Evolutionary conservation across 2,329 filamentous ascomycete genomes (phyloP), one percentile per base, ranked within the genome.

Genomic region (Sclerotinia spermophila): DNA sequence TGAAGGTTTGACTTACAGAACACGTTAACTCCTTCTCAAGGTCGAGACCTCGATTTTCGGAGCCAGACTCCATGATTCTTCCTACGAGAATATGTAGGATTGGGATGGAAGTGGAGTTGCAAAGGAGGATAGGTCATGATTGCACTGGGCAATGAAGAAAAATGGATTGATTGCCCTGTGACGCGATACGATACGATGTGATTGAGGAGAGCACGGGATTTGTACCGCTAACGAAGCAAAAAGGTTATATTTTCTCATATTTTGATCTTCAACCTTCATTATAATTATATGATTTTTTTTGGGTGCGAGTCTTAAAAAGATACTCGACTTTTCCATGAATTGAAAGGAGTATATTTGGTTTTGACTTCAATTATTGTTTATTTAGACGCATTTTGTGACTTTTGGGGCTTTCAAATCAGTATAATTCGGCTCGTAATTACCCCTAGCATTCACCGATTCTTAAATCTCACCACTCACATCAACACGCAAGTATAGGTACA

Each of bases 11-110:
- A 88, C 92, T 83, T 86, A 97, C 94, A 80, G 95, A 97, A 84
- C 95, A 98, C 68, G 91, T 94, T 82, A 98, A 84, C 86, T 99
- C 96, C 81, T 91, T 95, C 83, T 97, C 96, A 76, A 97, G 85
- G 81, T 96, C 93, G 78, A 89, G 81, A 71, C 82, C 84, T 73
- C 83, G 81, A 76, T 82, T 84, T 78, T 83, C 81, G 74, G 83
- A 80, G 77, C 84, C 84, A 85, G 87, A 66, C 6, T 30, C 59
- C 68, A 69, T 69, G 45, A 35, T 87, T 84, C 55, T 68, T 70
- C 62, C 69, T 38, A 45, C 67, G 45, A 62, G 27, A 15, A 66
- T 69, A 53, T 62, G 48, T 42, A 55, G 13, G 35, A 60, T 64
- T 24, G 35, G 7, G 61, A 59, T 70, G 65, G 38, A 35, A 65